A percentile compares a stretch with the other conserved stretches of the same genome.
Evolutionary conservation across 2,329 filamentous ascomycete species (phyloP).

Genomic region (Aspergillus sp.): DNA sequence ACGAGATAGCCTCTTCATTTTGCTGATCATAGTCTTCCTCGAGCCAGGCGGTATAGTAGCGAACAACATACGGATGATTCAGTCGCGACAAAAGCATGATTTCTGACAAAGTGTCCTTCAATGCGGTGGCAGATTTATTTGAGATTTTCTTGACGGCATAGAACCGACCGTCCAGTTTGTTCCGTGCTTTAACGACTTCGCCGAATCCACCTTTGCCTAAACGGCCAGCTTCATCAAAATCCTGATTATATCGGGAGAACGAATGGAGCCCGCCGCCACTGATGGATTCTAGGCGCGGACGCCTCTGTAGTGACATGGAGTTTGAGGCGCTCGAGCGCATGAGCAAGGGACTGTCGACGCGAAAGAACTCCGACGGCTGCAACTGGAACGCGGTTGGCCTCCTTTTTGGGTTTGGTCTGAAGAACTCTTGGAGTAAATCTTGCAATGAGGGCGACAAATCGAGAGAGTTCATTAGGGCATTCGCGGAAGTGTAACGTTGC

Average conservation of each 20-base stretch:
- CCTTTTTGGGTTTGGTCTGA: conserved; percentile 82
- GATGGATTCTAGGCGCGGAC: conserved; percentile 66
- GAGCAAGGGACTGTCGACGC: conserved; percentile 44
- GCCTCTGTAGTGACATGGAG: conserved; percentile 52
- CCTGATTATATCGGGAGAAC: conserved; percentile 79
- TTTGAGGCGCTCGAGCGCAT: conserved; percentile 47
- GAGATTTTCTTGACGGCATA: conserved; percentile 98
- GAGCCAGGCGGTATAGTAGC: conserved; percentile 95
- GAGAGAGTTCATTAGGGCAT: conserved; percentile 71
- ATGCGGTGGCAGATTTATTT: conserved; percentile 71
- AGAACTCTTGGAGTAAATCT: conserved; percentile 81
- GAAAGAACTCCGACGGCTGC: conserved; percentile 57
- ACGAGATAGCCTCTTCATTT: conserved; percentile 49
- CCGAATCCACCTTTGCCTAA: conserved; percentile 95
- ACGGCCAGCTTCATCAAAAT: conserved; percentile 87
- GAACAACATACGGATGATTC: conserved; percentile 84
- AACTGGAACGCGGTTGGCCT: conserved; percentile 80
- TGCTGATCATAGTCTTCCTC: conserved; percentile 63
- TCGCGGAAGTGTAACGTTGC: conserved; percentile 78
- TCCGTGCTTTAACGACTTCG: conserved; percentile 92
- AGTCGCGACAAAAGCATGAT: conserved; percentile 89
- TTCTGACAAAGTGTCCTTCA: conserved; percentile 72
- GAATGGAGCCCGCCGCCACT: conserved; percentile 50
- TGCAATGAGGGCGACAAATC: conserved; percentile 74
- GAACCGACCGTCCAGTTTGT: conserved; percentile 89